These are phyloP conservation scores for Maudiozyma barnettii DNA, from an alignment of 805 yeast species.

Conservation along the genomic window DNA sequence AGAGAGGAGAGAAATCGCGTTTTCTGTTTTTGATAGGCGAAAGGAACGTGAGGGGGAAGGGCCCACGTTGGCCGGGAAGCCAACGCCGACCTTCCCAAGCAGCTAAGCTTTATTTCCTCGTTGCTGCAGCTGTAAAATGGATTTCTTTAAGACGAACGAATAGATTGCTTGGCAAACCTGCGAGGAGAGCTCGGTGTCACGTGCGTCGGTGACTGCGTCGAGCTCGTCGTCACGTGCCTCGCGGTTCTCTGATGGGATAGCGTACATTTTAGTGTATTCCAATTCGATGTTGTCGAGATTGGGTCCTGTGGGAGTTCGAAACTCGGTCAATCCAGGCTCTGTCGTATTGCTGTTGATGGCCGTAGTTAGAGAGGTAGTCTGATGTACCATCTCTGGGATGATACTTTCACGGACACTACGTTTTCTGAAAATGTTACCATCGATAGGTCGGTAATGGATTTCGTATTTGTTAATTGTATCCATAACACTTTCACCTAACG, in stretches of 20 bases:
- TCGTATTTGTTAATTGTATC: slow-evolving; percentile 17
- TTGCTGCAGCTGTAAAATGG: no score
- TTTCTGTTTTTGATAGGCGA: no score
- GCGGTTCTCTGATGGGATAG: not conserved
- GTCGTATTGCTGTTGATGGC: not conserved
- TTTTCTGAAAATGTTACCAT: slow-evolving; percentile 18
- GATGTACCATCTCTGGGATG: slow-evolving; percentile 3
- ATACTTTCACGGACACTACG: slow-evolving; percentile 1
- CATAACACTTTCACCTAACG: slow-evolving; percentile 7
- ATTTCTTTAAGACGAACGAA: not conserved
- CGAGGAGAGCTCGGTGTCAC: not conserved
- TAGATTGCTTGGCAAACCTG: not conserved
- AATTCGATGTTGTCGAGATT: not conserved
- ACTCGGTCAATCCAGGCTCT: not conserved
- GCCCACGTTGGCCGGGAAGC: no score
- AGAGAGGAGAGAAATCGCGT: no score
- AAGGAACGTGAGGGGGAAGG: no score
- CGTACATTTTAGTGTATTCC: not conserved
- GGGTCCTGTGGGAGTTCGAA: not conserved
- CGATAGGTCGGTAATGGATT: slow-evolving; percentile 8
- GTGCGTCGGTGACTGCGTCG: not conserved
- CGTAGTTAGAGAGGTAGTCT: not conserved
- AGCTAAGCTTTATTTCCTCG: no score
- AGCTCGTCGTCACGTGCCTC: not conserved
- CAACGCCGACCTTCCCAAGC: no score